These are phyloP conservation scores for Dipodascus geniculatus DNA, from an alignment of 805 yeast genomes.

Conservation along the genomic window DNA sequence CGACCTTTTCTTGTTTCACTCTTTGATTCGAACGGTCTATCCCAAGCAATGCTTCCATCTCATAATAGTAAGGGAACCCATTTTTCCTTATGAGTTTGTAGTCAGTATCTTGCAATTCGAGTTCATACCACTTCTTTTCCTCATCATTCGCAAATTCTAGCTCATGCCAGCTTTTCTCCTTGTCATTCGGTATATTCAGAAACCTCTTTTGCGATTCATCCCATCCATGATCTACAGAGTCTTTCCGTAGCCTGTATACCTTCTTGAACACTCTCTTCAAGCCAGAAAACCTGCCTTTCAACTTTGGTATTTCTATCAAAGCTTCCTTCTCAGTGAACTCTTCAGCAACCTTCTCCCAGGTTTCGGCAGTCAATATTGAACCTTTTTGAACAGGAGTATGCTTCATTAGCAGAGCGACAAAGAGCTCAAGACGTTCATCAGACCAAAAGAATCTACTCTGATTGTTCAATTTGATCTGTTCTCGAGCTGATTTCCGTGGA, in stretches of 20 bases:
- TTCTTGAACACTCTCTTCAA: neutral
- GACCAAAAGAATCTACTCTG: neutral
- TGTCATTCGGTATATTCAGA: neutral
- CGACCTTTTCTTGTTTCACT: neutral
- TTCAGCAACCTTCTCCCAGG: neutral
- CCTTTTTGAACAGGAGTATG: neutral
- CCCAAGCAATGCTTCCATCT: neutral
- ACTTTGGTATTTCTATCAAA: neutral
- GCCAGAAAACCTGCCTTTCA: neutral
- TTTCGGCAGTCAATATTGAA: neutral
- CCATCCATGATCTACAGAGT: neutral
- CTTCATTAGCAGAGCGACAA: neutral
- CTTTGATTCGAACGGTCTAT: neutral
- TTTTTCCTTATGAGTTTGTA: neutral
- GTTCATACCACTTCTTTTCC: neutral
- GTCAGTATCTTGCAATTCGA: neutral
- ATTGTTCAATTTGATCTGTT: neutral
- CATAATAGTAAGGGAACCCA: neutral
- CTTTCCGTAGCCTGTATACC: neutral
- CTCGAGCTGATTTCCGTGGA: neutral
- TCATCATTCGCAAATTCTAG: neutral
- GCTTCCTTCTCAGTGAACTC: neutral
- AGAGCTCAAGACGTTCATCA: neutral
- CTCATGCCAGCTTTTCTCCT: neutral
- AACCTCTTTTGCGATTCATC: neutral